Conservation (phyloP, 331 rosid genomes). For the Rhamnella rubrinervis region DNA sequence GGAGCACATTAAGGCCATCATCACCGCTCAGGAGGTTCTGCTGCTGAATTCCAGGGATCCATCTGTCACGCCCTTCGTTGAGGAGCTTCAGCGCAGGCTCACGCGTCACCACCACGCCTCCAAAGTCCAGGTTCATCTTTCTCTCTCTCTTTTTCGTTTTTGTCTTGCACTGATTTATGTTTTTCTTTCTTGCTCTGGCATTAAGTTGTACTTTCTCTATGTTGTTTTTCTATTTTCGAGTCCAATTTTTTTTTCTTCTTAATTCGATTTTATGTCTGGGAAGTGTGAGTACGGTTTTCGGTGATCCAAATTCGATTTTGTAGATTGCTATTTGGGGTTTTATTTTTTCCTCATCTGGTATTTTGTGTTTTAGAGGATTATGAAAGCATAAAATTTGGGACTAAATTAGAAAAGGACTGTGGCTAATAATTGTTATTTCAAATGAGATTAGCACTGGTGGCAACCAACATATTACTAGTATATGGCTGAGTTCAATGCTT, state of each 20-base stretch:
- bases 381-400: neutral
- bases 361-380: neutral
- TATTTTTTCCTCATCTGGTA: neutral
- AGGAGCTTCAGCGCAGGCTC: constrained; percentile 69
- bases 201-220: neutral
- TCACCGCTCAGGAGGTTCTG: constrained; percentile 84
- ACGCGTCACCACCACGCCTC: constrained; percentile 64
- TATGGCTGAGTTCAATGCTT: neutral
- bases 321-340: neutral
- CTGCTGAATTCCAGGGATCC: constrained; percentile 84
- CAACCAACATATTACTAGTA: neutral
- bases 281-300: too few relatives aligned
- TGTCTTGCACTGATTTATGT: neutral
- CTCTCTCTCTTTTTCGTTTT: constrained; percentile 5
- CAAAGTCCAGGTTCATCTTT: constrained; percentile 32
- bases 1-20: constrained; percentile 93
- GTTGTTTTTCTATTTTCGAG: neutral
- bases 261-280: too few relatives aligned
- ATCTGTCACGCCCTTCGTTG: constrained; percentile 74
- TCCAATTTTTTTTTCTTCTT: neutral
- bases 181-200: neutral
- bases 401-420: too few relatives aligned
- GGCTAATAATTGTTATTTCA: too few relatives aligned
- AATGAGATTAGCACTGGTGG: too few relatives aligned
- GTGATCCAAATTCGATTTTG: too few relatives aligned